Evolutionary conservation across 2,329 filamentous ascomycete genomes (phyloP), one percentile per base, ranked within the genome.

Genomic region (Microcyclospora tardicrescens): DNA sequence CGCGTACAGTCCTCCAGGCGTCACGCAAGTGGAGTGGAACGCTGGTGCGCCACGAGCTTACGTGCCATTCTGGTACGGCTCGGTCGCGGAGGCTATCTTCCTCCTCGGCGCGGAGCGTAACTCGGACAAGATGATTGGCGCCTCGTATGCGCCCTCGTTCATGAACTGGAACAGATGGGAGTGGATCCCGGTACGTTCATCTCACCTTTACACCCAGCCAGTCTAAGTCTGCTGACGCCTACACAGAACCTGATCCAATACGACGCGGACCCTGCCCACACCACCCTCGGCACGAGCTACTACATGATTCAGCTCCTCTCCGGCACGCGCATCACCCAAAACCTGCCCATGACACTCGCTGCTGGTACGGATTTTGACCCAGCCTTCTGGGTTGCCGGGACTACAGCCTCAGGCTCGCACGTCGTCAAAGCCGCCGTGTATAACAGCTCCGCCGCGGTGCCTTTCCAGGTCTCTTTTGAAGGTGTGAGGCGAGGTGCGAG

Each of bases 61-160:
- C 35, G 48, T 45, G 9, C 55, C 56, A 2, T 53, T 50, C 46
- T 57, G 53, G 74, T 71, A 73, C 36, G 76, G 74, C 16, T 64
- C 71, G 8, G 72, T 82, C 2, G 70, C 69, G 11, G 78, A 82
- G 53, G 77, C 75, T 16, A 66, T 82, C n/a, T 77, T 71, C 39
- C 62, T 81, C 12, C 66, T 81, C 44, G 73, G 76, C 13, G 72
- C 73, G 24, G 78, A 82, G 64, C 67, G 77, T 40, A 81, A 81
- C 57, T 65, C 67, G 3, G 73, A 79, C 47, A 66, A 68, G 14
- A 66, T 79, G 33, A 66, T 68, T 2, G 72, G 71, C 6, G 66
- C 69, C 1, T 62, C 67, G 37, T 74, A 72, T 44, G 65, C 52
- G 12, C 56, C 54, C 3, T 38, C 45, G 2, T 48, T 58, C 34